These are phyloP conservation scores for Hyaloperonospora arabidopsidis DNA, from an alignment of 352 stramenopile species.

Conservation along the genomic window DNA sequence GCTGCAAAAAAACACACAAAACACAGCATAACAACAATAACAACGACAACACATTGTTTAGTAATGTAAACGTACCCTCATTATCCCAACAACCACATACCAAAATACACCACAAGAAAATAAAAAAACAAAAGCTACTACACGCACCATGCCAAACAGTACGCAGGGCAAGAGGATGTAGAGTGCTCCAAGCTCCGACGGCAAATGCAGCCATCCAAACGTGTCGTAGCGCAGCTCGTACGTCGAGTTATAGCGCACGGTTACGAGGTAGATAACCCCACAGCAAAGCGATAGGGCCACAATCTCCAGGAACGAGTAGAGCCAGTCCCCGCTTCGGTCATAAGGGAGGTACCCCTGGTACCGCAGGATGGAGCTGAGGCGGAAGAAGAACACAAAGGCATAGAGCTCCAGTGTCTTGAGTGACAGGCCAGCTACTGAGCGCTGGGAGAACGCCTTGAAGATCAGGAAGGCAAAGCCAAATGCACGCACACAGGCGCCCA, in stretches of 20 bases:
- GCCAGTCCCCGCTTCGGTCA: conserved; percentile 94
- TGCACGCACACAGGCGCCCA: conserved; percentile 82
- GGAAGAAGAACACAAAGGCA: conserved; percentile 93
- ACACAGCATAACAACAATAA: conserved; percentile 1
- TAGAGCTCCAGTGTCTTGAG: conserved; percentile 98
- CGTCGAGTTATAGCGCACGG: conserved; percentile 89
- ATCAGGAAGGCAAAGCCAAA: conserved; percentile 91
- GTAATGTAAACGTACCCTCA: not conserved
- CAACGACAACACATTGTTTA: not conserved
- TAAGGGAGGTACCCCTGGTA: conserved; percentile 95
- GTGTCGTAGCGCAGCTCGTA: conserved; percentile 95
- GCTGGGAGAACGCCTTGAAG: conserved; percentile 91
- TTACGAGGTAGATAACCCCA: conserved; percentile 87
- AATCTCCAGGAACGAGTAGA: conserved; percentile 96
- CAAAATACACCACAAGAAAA: conserved; percentile 1
- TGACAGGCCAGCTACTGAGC: conserved; percentile 88
- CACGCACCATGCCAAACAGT: conserved; percentile 73
- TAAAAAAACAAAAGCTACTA: too few relatives aligned
- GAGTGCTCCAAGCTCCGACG: conserved; percentile 72
- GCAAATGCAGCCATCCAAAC: conserved; percentile 89
- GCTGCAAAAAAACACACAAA: conserved; percentile 22
- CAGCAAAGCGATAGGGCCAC: conserved; percentile 84
- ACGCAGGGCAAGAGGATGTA: conserved; percentile 85
- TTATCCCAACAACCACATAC: not conserved
- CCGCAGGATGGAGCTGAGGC: conserved; percentile 94